Conservation (phyloP, 2,329 filamentous ascomycete genomes). For the Cadophora sp. region DNA sequence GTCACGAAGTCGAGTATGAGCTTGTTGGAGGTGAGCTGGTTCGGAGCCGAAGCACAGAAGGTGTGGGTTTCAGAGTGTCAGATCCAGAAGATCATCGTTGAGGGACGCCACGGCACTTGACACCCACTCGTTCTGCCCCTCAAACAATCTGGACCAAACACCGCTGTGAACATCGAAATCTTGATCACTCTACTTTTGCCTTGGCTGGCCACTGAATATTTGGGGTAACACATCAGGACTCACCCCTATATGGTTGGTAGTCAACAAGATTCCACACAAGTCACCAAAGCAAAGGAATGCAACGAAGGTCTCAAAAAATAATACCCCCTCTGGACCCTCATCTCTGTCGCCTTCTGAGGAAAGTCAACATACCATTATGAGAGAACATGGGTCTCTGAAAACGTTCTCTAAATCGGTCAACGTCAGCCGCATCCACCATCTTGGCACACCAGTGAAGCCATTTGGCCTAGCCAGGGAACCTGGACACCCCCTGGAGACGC, state of each 20-base stretch:
- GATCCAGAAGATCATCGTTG: constrained; percentile 2
- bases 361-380: neutral
- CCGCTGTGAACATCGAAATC: constrained; percentile 13
- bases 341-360: neutral
- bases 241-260: neutral
- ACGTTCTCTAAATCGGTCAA: constrained; percentile 14
- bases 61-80: constrained; percentile 12
- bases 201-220: neutral
- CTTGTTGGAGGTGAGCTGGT: neutral
- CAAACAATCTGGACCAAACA: constrained; percentile 19
- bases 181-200: neutral
- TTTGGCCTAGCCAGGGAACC: neutral
- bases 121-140: neutral
- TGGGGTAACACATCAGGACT: neutral
- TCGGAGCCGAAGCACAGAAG: neutral
- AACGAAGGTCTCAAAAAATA: neutral
- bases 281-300: neutral
- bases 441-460: constrained; percentile 20
- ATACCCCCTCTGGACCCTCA: neutral
- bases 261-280: too few species aligned
- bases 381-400: neutral
- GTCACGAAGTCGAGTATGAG: neutral
- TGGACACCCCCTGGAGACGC: neutral
- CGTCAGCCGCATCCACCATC: constrained; percentile 31
- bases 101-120: neutral